These are phyloP conservation scores for Brassica napus DNA, from an alignment of 345 rosid genomes.

Conservation along the genomic window DNA sequence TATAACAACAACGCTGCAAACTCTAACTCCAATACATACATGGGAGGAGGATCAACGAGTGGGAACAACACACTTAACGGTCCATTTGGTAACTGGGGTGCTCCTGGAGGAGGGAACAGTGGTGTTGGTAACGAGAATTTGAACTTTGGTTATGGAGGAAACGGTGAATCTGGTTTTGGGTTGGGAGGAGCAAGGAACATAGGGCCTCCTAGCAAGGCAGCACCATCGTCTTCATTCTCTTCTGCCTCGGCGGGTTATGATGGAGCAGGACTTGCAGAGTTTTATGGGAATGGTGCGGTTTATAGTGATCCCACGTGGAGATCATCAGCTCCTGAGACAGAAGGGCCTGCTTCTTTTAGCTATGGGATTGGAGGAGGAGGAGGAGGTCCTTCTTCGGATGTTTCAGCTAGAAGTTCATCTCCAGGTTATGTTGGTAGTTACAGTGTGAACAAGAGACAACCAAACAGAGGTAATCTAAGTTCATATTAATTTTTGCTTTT, in stretches of 20 bases:
- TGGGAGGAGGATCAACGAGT: constrained; percentile 55
- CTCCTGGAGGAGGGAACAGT: constrained; percentile 47
- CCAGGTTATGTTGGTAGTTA: constrained; percentile 78
- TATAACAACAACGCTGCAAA: constrained; percentile 42
- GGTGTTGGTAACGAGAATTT: constrained; percentile 27
- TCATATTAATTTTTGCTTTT: neutral
- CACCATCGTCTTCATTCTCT: constrained; percentile 63
- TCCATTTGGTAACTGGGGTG: constrained; percentile 80
- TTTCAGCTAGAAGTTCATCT: constrained; percentile 57
- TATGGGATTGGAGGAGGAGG: constrained; percentile 61
- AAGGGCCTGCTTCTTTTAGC: constrained; percentile 65
- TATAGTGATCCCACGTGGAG: constrained; percentile 88
- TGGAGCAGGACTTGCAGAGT: constrained; percentile 58
- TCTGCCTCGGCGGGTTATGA: constrained; percentile 57
- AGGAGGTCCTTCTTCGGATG: constrained; percentile 67
- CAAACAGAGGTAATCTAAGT: constrained; percentile 80
- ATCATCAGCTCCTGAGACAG: constrained; percentile 61
- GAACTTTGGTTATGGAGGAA: constrained; percentile 39
- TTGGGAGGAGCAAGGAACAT: constrained; percentile 46
- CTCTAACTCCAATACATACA: constrained; percentile 42
- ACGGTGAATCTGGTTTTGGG: constrained; percentile 38
- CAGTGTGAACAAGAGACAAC: constrained; percentile 70
- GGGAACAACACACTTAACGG: constrained; percentile 49
- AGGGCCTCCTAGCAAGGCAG: constrained; percentile 44
- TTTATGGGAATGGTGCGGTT: constrained; percentile 61